Evolutionary conservation across 306 rosid species (phyloP), one percentile per base, ranked within the genome.

Genomic region (Dalbergia cultrata): DNA sequence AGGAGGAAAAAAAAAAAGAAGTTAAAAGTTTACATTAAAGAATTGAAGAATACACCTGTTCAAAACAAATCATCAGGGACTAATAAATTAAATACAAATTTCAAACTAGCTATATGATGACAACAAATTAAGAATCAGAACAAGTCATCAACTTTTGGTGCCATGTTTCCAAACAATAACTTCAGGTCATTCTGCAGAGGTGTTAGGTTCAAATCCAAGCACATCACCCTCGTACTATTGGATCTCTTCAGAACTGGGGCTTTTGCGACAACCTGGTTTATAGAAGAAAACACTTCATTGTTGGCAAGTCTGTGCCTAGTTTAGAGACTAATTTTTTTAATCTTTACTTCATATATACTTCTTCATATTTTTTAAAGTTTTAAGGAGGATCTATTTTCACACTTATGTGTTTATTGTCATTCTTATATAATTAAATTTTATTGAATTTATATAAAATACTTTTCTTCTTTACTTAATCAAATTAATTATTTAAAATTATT

Each of bases 141-240:
- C n/a, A n/a, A n/a, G n/a, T n/a, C n/a, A n/a, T n/a, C 83, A 35
- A 91, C 62, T 77, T 57, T 82, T 3, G 94, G 94, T 17, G 97
- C 84, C 86, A 45, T 88, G 7, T 83, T 77, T 44, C 92, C 97
- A 26, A 93, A 91, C 62, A 91, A 58, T 1, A 90, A 16, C 84
- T 84, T 91, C 83, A 91, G 67, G 77, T 93, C 97, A 74, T 93
- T 91, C 89, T 93, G 93, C 67, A 93, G 74, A 14, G 94, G 97
- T 8, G 94, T 93, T 70, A 93, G 78, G 83, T 93, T 90, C 74
- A 93, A 86, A 57, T 93, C 97, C 91, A 93, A 77, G 74, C 79
- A 81, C 71, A 76, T 19, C 12, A 84, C 67, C 81, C 85, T 85
- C 39, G 1, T 73, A 47, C 84, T 85, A 64, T 31, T 68, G 0